These are phyloP conservation scores for Hirschioporus abietinus DNA, from an alignment of 768 basidiomycete genomes.

Conservation along the genomic window DNA sequence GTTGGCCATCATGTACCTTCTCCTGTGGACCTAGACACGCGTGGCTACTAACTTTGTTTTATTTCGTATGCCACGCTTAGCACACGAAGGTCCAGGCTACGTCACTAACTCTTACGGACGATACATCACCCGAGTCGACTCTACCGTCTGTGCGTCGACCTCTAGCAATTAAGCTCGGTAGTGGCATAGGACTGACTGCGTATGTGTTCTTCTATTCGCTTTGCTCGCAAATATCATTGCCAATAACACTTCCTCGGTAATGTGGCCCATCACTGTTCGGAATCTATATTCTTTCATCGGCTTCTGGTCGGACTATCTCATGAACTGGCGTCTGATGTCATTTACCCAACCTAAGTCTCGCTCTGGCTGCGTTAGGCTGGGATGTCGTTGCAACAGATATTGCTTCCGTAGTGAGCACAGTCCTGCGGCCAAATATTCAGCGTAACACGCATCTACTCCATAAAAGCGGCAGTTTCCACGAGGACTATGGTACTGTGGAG, in stretches of 20 bases:
- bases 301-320: background rate
- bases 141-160: slow-evolving; percentile 18
- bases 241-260: background rate
- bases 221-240: background rate
- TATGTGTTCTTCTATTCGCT: slow-evolving; percentile 31
- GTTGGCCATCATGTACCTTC: background rate
- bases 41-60: background rate
- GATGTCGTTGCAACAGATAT: slow-evolving; percentile 76
- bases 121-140: background rate
- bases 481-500: slow-evolving; percentile 42
- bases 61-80: background rate
- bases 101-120: background rate
- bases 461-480: slow-evolving; percentile 17
- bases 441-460: slow-evolving; percentile 30
- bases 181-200: slow-evolving; percentile 77
- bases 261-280: background rate
- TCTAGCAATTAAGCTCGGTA: slow-evolving; percentile 70
- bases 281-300: background rate
- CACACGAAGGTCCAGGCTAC: background rate
- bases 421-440: slow-evolving; percentile 58
- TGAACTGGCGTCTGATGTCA: background rate
- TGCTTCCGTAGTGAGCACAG: slow-evolving; percentile 52
- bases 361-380: slow-evolving; percentile 64
- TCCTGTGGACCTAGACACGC: background rate
- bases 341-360: slow-evolving; percentile 38